Conservation (phyloP, 2,329 filamentous ascomycete species). For the Aspergillus novofumigatus region DNA sequence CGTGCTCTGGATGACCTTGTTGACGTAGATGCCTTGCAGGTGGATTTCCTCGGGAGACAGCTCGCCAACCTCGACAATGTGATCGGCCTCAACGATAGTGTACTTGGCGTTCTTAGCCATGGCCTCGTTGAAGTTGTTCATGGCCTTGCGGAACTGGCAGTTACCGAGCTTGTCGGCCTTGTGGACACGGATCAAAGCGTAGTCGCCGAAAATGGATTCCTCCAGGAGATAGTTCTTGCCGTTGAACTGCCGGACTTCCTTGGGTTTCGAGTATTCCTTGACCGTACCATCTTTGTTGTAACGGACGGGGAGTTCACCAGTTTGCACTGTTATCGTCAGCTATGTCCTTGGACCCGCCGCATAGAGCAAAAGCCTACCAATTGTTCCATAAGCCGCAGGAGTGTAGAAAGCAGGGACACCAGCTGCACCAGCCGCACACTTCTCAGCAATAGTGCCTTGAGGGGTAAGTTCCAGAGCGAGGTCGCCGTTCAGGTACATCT, state of each 20-base stretch:
- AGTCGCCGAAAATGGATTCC: constrained; percentile 69
- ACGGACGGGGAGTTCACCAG: constrained; percentile 60
- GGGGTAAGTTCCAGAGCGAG: constrained; percentile 85
- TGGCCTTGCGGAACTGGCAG: constrained; percentile 72
- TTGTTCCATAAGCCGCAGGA: constrained; percentile 73
- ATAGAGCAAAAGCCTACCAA: constrained; percentile 39
- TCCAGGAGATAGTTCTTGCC: constrained; percentile 74
- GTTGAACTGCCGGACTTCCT: constrained; percentile 69
- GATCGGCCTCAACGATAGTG: constrained; percentile 79
- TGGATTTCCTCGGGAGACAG: constrained; percentile 71
- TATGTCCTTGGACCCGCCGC: constrained; percentile 36
- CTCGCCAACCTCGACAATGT: constrained; percentile 71
- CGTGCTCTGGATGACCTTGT: constrained; percentile 72
- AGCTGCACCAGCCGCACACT: constrained; percentile 77
- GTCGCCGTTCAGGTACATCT: constrained; percentile 79
- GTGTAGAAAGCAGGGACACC: constrained; percentile 87
- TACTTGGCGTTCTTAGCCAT: constrained; percentile 78
- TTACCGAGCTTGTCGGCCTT: constrained; percentile 76
- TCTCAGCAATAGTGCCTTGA: constrained; percentile 83
- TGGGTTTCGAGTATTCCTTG: constrained; percentile 62
- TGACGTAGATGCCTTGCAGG: constrained; percentile 79
- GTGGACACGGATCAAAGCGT: constrained; percentile 71
- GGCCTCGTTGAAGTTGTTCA: constrained; percentile 68
- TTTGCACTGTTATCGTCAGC: constrained; percentile 39
- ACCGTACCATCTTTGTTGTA: constrained; percentile 77